Conservation (phyloP, 2,329 filamentous ascomycete species). For the Leptographium galeiforme region DNA sequence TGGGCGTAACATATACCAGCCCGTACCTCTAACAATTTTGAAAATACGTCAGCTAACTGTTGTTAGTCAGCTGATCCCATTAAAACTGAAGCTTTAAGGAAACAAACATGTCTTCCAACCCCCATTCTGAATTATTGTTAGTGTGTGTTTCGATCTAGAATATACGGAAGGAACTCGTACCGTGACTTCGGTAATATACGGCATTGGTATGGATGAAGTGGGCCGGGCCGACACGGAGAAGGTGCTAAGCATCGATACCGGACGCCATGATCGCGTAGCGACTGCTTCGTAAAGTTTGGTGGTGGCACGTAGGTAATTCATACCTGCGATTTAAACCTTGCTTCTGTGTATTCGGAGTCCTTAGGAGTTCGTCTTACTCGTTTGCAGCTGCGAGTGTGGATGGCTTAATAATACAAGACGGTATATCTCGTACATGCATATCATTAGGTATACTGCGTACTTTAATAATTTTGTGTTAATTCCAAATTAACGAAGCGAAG, state of each 20-base stretch:
- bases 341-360: not conserved
- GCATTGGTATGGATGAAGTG: constrained; percentile 36
- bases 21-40: constrained; percentile 58
- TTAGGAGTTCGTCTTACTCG: too few species aligned
- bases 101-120: constrained; percentile 65
- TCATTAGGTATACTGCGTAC: too few species aligned
- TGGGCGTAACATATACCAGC: not conserved
- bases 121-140: constrained; percentile 41
- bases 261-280: constrained; percentile 20
- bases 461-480: too few species aligned
- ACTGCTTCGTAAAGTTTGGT: constrained; percentile 22
- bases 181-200: constrained; percentile 44
- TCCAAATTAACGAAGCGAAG: not conserved
- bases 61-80: constrained; percentile 2
- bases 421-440: too few species aligned
- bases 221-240: constrained; percentile 7
- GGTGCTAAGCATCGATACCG: constrained; percentile 27
- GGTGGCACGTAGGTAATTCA: constrained; percentile 23
- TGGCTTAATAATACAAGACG: too few species aligned
- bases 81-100: constrained; percentile 8
- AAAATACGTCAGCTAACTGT: constrained; percentile 62
- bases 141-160: constrained; percentile 8
- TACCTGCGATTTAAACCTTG: not conserved
- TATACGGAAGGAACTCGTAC: constrained; percentile 19
- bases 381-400: not conserved